Conservation (phyloP, 2,329 filamentous ascomycete species). For the Exserohilum rostratum region DNA sequence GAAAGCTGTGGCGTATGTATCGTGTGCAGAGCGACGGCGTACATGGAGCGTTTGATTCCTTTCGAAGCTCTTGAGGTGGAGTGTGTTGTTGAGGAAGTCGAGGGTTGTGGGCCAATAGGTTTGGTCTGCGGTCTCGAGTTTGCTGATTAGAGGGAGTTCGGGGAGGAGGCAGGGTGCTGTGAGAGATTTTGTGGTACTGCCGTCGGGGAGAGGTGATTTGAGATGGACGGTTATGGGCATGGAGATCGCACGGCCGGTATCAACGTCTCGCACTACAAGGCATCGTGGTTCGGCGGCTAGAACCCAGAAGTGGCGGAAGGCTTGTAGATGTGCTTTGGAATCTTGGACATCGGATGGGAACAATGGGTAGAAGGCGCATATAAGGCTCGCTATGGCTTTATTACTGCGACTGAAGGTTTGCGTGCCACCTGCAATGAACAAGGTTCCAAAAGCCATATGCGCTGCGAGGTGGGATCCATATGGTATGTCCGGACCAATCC, state of each 20-base stretch:
- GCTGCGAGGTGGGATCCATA: conserved; percentile 94
- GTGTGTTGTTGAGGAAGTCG: conserved; percentile 70
- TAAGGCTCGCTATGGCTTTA: conserved; percentile 80
- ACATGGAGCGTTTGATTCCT: conserved; percentile 76
- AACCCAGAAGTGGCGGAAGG: conserved; percentile 97
- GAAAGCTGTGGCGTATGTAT: conserved; percentile 69
- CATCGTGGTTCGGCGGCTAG: conserved; percentile 89
- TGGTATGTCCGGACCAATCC: conserved; percentile 79
- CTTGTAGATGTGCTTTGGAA: conserved; percentile 92
- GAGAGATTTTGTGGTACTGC: conserved; percentile 32
- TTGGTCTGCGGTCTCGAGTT: conserved; percentile 66
- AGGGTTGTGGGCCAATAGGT: conserved; percentile 83
- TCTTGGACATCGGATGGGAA: conserved; percentile 90
- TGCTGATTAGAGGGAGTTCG: conserved; percentile 67
- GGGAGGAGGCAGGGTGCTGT: conserved; percentile 66
- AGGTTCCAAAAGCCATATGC: conserved; percentile 86
- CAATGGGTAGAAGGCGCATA: conserved; percentile 92
- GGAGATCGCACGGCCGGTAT: conserved; percentile 79
- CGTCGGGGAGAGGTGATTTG: conserved; percentile 46
- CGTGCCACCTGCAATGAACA: conserved; percentile 92
- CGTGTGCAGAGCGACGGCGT: conserved; percentile 65
- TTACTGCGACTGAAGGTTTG: conserved; percentile 90
- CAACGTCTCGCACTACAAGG: conserved; percentile 83
- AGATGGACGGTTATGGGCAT: conserved; percentile 73
- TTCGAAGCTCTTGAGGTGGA: conserved; percentile 68